Base-by-base conservation (phyloP, 2,329 filamentous ascomycete species). In the Cladophialophora exuberans region DNA sequence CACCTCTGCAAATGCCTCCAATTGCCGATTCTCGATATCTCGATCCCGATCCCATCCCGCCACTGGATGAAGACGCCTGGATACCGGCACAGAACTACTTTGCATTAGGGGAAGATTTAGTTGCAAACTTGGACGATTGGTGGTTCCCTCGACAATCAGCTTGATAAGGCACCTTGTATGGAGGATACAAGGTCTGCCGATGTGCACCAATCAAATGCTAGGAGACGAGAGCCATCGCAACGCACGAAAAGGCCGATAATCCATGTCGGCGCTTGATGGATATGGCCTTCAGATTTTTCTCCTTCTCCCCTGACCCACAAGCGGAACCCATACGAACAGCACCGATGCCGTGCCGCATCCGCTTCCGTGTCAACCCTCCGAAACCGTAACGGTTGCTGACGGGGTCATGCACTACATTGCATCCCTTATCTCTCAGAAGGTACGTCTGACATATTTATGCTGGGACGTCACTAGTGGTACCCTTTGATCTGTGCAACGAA, bases 51-150 rank as follows among this genome's bases (percentile, higher is more conserved):
- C n/a, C 31, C 6, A 18, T 25, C 3, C 23, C 44, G n/a, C 30
- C 35, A 20, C 20, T 31, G 6, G 68, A 76, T 58, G 72, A 77
- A 54, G 75, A 76, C 22, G 67, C 75, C 25, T 75, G 75, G 2
- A 76, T 79, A 28, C 64, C 78, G 38, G 76, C 75, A 3, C 71
- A 77, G 42, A 78, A 74, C 57, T 78, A 77, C 59, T 79, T 79
- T 54, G 72, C 75, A 11, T 74, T 76, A 49, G 72, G 74, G 2
- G 71, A 75, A 48, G 72, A 75, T 45, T 73, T 75, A 47, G 62
- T 73, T 35, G 69, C 72, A 17, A 68, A 66, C 47, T 63, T 68
- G 25, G 72, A 74, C 56, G 69, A 69, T 35, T 70, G 72, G 65
- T 70, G 57, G 57, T 47, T 56, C 26, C 39, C 54, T 11, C 47